These are phyloP conservation scores for Cylindrotheca fusiformis DNA, from an alignment of 108 stramenopile species.

Conservation along the genomic window DNA sequence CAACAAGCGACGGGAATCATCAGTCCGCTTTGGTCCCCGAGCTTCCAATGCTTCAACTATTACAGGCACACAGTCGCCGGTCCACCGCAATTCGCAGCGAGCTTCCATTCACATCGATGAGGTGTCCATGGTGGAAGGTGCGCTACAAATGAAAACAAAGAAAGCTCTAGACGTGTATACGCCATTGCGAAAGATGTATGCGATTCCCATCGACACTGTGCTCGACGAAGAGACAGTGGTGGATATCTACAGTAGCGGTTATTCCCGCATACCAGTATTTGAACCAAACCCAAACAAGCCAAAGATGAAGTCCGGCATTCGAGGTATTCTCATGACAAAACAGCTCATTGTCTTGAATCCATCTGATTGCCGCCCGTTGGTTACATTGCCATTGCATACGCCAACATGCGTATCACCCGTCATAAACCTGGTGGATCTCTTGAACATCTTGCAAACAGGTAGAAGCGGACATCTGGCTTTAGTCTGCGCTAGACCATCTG, in stretches of 20 bases:
- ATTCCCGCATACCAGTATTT: constrained; percentile 72
- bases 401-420: constrained; percentile 68
- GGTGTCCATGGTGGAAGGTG: constrained; percentile 77
- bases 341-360: constrained; percentile 69
- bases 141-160: constrained; percentile 69
- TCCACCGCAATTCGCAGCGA: background rate
- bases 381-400: constrained; percentile 49
- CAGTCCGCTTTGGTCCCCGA: background rate
- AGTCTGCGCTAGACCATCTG: constrained; percentile 57
- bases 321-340: constrained; percentile 55
- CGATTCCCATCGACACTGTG: constrained; percentile 50
- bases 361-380: constrained; percentile 46
- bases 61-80: background rate
- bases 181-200: constrained; percentile 50
- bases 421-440: constrained; percentile 63
- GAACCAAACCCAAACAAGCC: constrained; percentile 14
- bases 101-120: constrained; percentile 55
- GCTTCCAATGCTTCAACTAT: background rate
- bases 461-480: constrained; percentile 73
- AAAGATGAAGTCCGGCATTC: constrained; percentile 33
- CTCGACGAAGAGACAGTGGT: constrained; percentile 58
- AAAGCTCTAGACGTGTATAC: constrained; percentile 59
- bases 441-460: constrained; percentile 76
- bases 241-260: constrained; percentile 63
- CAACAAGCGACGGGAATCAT: background rate